These are phyloP conservation scores for Candolleomyces efflorescens DNA, from an alignment of 768 basidiomycete genomes.

Conservation along the genomic window DNA sequence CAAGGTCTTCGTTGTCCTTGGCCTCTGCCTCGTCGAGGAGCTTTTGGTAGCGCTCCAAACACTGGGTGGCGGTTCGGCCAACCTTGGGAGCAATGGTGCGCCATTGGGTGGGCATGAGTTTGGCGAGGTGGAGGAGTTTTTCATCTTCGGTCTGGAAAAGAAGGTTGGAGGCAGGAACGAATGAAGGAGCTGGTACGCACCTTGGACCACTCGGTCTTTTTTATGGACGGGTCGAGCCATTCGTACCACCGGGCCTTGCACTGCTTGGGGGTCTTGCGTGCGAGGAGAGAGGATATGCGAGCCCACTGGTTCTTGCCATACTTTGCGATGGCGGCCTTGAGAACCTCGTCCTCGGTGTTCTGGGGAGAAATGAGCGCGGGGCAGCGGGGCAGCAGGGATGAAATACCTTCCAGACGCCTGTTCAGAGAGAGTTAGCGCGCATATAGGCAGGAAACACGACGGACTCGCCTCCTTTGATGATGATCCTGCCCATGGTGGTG, in stretches of 20 bases:
- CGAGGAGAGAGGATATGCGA: constrained; percentile 94
- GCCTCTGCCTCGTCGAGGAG: constrained; percentile 95
- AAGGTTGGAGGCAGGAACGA: not conserved
- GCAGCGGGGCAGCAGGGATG: not conserved
- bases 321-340: constrained; percentile 98
- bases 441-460: not conserved
- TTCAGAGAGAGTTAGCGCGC: constrained; percentile 8
- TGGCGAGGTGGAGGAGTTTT: constrained; percentile 95
- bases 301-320: constrained; percentile 99
- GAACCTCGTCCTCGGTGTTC: constrained; percentile 97
- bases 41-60: constrained; percentile 97
- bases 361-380: constrained; percentile 24
- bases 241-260: constrained; percentile 99
- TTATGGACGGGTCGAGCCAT: constrained; percentile 99
- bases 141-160: constrained; percentile 88
- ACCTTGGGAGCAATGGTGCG: constrained; percentile 98
- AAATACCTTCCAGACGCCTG: constrained; percentile 78
- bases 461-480: constrained; percentile 81
- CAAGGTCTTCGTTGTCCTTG: constrained; percentile 93
- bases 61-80: constrained; percentile 95
- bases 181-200: constrained; percentile 35
- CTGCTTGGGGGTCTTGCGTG: constrained; percentile 98
- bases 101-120: constrained; percentile 99
- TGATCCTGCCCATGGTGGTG: constrained; percentile 73
- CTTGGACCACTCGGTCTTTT: constrained; percentile 99